Base-by-base conservation (phyloP, 371 early-diverging fungal species). In the Amoeboaphelidium protococcarum region DNA sequence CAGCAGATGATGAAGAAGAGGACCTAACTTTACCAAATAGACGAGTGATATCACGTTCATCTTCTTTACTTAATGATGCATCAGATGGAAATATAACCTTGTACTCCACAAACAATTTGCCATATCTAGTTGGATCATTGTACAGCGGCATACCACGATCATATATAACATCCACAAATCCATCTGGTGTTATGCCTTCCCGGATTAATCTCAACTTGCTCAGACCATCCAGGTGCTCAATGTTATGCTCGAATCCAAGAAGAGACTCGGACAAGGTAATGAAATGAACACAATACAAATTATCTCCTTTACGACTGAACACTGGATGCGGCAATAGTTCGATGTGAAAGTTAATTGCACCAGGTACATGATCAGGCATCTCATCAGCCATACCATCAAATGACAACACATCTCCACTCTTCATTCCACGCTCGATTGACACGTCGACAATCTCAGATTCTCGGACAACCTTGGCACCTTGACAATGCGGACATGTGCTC, bases 311-410 rank as follows among this genome's bases (percentile, higher is more conserved):
- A 19, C 69, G 53, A 0, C 50, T 54, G 47, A 70, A 69, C 2
- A 62, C 44, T n/a, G 59, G 54, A 51, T 74, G 71, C 2, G 64
- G 62, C 25, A 23, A 26, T 22, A 58, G 57, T 16, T 48, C 48
- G 20, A 74, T 27, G 19, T 53, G 53, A 52, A 74, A 66, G 20
- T 61, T 49, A 23, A 72, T 47, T 45, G 72, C 70, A 16, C 71
- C 71, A 25, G 69, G 54, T 1, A 58, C 56, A 13, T 70, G 64
- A 43, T 94, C 95, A 16, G 95, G 90, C 25, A 69, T 64, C 55
- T 91, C 79, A 61, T 97, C 94, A 13, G 72, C 83, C 59, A 88
- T 92, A 43, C 77, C 73, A 44, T 90, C 89, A 53, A 89, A 76
- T 13, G 66, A 73, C 45, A 94, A 73, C 6, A 58, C 59, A 13